Base-by-base conservation (phyloP, 106 monocot species). In the Alisma plantagoaquatica region DNA sequence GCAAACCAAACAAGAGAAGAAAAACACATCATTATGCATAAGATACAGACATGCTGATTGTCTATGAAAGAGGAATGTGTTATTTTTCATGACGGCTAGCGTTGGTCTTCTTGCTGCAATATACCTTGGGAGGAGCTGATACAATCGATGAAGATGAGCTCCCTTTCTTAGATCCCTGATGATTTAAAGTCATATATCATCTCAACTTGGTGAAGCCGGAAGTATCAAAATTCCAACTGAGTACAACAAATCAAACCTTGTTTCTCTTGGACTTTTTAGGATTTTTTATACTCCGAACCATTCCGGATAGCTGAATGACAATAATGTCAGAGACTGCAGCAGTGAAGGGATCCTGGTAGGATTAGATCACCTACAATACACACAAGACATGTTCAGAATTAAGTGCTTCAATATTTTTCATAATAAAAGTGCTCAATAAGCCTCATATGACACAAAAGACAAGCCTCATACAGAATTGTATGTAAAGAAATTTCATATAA, bases 241-340 rank as follows among this genome's bases (percentile, higher is more conserved):
- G n/a, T 31, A 49, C 12, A 18, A 15, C 32, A 33, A 17, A 15
- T 24, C 24, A 6, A 42, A 86, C 76, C 66, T 65, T 78, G 46
- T 77, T 77, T 27, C 57, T 61, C 67, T 84, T 94, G 54, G 33
- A 45, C 61, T 74, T 84, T 59, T 94, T 83, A 21, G 84, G 42
- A 46, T 69, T 88, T 51, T 84, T 84, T 2, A 86, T 56, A 28
- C 82, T 92, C 26, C 92, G 81, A 64, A 76, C 75, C 92, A 92
- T 92, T 42, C 57, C 54, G 6, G 35, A 38, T n/a, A n/a, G n/a
- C n/a, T n/a, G n/a, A n/a, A n/a, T n/a, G n/a, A n/a, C n/a, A n/a
- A n/a, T n/a, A n/a, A n/a, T n/a, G n/a, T n/a, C n/a, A n/a, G n/a
- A n/a, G n/a, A n/a, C n/a, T n/a, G n/a, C n/a, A n/a, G n/a, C n/a